Conservation (phyloP, 805 yeast genomes). For the Monosporozyma yasuniensis region DNA sequence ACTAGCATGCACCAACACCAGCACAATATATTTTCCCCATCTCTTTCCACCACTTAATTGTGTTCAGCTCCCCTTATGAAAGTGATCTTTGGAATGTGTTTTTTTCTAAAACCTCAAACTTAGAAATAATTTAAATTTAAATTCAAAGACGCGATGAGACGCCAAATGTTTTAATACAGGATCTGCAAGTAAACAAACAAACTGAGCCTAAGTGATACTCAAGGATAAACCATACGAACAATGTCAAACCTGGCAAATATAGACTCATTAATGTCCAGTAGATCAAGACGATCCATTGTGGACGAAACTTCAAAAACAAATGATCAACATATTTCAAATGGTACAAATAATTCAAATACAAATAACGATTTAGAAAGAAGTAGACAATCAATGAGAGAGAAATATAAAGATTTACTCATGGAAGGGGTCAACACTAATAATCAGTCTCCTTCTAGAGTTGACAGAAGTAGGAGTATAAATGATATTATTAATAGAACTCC, state of each 20-base stretch:
- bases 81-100: neutral
- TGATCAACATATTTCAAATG: neutral
- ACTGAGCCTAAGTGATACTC: too few relatives aligned
- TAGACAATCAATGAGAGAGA: conserved; percentile 1
- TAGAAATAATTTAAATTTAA: neutral
- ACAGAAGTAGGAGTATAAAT: neutral
- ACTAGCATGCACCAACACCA: too few relatives aligned
- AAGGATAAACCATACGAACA: too few relatives aligned
- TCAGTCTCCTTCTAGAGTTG: neutral
- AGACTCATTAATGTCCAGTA: neutral
- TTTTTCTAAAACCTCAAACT: neutral
- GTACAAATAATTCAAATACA: neutral
- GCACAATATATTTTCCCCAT: too few relatives aligned
- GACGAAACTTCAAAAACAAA: neutral
- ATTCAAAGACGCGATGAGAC: conserved; percentile 1
- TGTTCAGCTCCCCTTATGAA: too few relatives aligned
- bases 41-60: too few relatives aligned
- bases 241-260: neutral
- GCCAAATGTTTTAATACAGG: neutral
- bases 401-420: conserved; percentile 9
- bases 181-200: neutral
- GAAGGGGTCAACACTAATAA: conserved; percentile 11
- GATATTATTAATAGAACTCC: neutral
- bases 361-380: neutral
- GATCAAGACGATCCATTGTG: neutral